Evolutionary conservation across 352 stramenopile genomes (phyloP).

Genomic region (Phytophthora tentaculata): DNA sequence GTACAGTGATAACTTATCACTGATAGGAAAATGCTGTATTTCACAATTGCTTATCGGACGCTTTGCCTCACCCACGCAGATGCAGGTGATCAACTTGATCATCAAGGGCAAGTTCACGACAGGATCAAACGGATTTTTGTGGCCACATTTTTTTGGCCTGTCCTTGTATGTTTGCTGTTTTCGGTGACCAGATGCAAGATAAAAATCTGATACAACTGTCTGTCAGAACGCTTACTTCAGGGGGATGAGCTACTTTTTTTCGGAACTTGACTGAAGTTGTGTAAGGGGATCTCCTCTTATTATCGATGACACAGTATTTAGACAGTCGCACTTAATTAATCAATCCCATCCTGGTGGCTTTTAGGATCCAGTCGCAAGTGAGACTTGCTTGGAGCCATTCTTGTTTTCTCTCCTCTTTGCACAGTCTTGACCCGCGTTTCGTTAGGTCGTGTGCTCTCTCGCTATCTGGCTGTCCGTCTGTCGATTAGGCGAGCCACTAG

Average conservation of each 20-base stretch:
- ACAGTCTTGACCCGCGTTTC: slow-evolving; percentile 17
- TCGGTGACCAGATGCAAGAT: slow-evolving; percentile 4
- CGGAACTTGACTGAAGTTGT: neutral
- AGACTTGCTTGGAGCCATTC: slow-evolving; percentile 4
- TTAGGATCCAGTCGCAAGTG: slow-evolving; percentile 4
- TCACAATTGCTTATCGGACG: neutral
- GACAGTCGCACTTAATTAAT: slow-evolving; percentile 18
- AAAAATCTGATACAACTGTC: neutral
- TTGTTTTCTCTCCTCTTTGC: slow-evolving; percentile 13
- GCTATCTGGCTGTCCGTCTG: slow-evolving; percentile 20
- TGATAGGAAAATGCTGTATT: too few relatives aligned
- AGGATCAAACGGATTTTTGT: slow-evolving; percentile 8
- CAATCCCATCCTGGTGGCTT: slow-evolving; percentile 16
- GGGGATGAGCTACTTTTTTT: slow-evolving; percentile 3
- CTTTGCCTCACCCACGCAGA: neutral
- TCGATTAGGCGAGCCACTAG: slow-evolving; percentile 26
- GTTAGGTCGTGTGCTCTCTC: slow-evolving; percentile 16
- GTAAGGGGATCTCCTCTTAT: slow-evolving; percentile 1
- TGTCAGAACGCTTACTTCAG: slow-evolving; percentile 19
- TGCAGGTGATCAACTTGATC: neutral
- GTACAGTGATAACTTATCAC: too few relatives aligned
- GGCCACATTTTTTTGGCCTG: slow-evolving; percentile 5
- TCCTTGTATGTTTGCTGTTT: slow-evolving; percentile 6
- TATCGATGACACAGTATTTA: slow-evolving; percentile 11
- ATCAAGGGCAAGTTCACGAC: too few relatives aligned